Evolutionary conservation across 2,329 filamentous ascomycete species (phyloP).

Genomic region (Ambrosiella beaveri): DNA sequence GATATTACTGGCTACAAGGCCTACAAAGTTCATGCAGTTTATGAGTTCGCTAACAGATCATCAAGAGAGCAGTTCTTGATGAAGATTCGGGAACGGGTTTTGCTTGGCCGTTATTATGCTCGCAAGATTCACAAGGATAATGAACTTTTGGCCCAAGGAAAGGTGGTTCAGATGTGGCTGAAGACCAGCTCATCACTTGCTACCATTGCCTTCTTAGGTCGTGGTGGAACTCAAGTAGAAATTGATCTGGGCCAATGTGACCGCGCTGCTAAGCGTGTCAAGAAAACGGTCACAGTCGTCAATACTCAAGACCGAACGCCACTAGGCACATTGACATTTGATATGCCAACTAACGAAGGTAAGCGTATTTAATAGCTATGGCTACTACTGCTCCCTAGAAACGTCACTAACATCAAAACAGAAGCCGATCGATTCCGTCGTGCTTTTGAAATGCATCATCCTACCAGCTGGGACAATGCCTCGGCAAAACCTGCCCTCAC

Average conservation of each 20-base stretch:
- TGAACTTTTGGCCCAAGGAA: conserved; percentile 8
- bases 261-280: conserved; percentile 5
- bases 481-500: conserved; percentile 8
- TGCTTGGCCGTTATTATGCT: conserved; percentile 7
- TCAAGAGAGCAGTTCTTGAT: conserved; percentile 11
- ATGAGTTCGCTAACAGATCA: conserved; percentile 8
- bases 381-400: neutral
- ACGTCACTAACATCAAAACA: neutral
- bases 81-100: conserved; percentile 11
- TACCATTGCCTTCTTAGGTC: conserved; percentile 10
- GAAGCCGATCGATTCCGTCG: conserved; percentile 10
- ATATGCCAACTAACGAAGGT: conserved; percentile 8
- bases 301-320: conserved; percentile 6
- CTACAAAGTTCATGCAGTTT: conserved; percentile 10
- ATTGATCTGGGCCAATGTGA: conserved; percentile 8
- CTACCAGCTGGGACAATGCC: conserved; percentile 8
- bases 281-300: conserved; percentile 3
- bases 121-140: conserved; percentile 4
- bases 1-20: conserved; percentile 8
- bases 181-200: conserved; percentile 7
- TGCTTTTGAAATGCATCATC: conserved; percentile 12
- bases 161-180: conserved; percentile 11
- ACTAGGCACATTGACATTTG: conserved; percentile 4
- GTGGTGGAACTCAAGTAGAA: conserved; percentile 10
- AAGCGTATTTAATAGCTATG: neutral